Conservation (phyloP, 495 filamentous ascomycete genomes). For the Parathielavia hyrcaniae region DNA sequence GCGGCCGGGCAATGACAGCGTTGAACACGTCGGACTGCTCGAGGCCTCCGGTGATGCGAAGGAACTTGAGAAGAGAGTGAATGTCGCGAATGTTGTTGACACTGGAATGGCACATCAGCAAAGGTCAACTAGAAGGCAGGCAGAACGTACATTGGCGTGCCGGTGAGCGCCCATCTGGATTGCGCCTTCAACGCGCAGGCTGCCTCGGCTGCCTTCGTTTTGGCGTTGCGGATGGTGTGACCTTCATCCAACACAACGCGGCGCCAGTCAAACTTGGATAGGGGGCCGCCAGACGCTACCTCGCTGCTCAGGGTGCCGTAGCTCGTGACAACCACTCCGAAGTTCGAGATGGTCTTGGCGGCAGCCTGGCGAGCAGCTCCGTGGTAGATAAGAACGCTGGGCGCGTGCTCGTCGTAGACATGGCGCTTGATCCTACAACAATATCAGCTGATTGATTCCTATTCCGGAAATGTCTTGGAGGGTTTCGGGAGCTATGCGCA, state of each 20-base stretch:
- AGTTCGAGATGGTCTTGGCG: constrained; percentile 50
- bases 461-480: no score
- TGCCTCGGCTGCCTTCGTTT: constrained; percentile 63
- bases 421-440: constrained; percentile 72
- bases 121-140: not conserved
- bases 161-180: constrained; percentile 77
- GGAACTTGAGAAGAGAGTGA: constrained; percentile 72
- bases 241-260: constrained; percentile 85
- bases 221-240: constrained; percentile 74
- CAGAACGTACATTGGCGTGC: constrained; percentile 60
- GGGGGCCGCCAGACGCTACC: constrained; percentile 31
- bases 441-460: no score
- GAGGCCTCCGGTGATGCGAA: constrained; percentile 70
- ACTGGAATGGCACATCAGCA: constrained; percentile 23
- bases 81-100: constrained; percentile 77
- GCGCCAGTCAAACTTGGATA: constrained; percentile 68
- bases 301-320: constrained; percentile 59
- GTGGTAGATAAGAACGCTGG: constrained; percentile 72
- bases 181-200: constrained; percentile 60
- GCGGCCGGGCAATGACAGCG: constrained; percentile 62
- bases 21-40: constrained; percentile 72
- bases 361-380: constrained; percentile 52
- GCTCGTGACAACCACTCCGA: constrained; percentile 77
- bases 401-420: constrained; percentile 50
- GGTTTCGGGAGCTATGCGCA: no score